These are phyloP conservation scores for Trametes cinnabarina DNA, from an alignment of 768 basidiomycete genomes.

Conservation along the genomic window DNA sequence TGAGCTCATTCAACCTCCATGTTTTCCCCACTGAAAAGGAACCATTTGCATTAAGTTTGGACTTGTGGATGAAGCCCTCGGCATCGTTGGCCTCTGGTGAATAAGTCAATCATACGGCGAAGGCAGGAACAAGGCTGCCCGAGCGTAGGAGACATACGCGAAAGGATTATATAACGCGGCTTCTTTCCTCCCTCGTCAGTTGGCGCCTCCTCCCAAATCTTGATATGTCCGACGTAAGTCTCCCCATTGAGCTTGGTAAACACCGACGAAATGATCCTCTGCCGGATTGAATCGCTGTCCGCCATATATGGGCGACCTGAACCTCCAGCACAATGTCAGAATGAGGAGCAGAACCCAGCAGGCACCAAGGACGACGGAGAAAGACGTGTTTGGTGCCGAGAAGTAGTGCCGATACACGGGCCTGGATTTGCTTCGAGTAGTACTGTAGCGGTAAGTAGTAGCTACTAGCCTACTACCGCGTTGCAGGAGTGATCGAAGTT, in stretches of 20 bases:
- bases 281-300: conserved; percentile 50
- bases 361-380: not conserved
- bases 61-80: conserved; percentile 85
- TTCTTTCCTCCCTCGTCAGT: conserved; percentile 70
- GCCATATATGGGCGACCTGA: conserved; percentile 17
- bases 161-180: conserved; percentile 86
- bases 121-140: too few species aligned
- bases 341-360: not conserved
- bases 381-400: too few species aligned
- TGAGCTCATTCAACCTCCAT: conserved; percentile 83
- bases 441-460: too few species aligned
- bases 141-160: conserved; percentile 59
- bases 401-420: too few species aligned
- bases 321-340: not conserved
- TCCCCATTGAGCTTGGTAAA: conserved; percentile 79
- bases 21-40: conserved; percentile 97
- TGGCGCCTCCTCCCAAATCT: conserved; percentile 88
- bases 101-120: conserved; percentile 1
- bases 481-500: too few species aligned
- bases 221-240: conserved; percentile 82
- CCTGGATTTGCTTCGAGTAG: too few species aligned
- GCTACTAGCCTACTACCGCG: too few species aligned
- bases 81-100: conserved; percentile 57
- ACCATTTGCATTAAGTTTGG: conserved; percentile 91
- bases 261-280: conserved; percentile 78